Base-by-base conservation (phyloP, 2,329 filamentous ascomycete species). In the Apiospora koreana region DNA sequence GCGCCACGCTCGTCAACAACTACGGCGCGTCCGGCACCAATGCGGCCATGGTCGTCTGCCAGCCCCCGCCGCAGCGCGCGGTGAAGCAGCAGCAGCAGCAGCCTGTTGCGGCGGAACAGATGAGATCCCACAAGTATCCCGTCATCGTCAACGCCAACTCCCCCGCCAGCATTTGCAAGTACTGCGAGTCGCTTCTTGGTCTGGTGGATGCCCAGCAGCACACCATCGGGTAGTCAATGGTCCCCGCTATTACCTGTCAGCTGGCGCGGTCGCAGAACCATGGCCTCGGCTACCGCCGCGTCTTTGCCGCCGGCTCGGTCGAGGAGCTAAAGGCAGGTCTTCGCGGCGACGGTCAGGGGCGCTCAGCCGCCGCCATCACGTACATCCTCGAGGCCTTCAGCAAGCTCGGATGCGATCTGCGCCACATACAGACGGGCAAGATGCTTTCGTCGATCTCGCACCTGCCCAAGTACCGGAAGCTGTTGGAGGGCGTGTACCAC, bases 401-500 rank as follows among this genome's bases (percentile, higher is more conserved):
- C 1, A 41, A 68, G 7, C 70, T 81, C 0, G 78, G 76, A 2
- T 79, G 74, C 48, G 68, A 77, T 41, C 48, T 81, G 4, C 9
- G 12, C 4, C 2, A n/a, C 2, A 25, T 78, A 1, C 9, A 23
- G 8, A 5, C 69, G 8, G 80, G 77, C 3, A 69, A 74, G 5
- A 28, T 1, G 0, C 42, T 80, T 0, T 75, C 77, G 0, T 9
- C 23, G 2, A 71, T 80, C 10, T 10, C 58, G 6, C 35, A 70
- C n/a, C 58, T 76, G 9, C 66, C 73, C 7, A 76, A 74, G 38
- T 76, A 82, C 64, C 72, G 42, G 9, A 23, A 45, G 41, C 25
- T 46, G 9, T 23, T 84, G 0, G 78, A 78, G 16, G 78, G 81
- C 21, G 74, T 82, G 0, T 84, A 84, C 69, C 72, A 72, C 0